phyloP scores from a whole-genome alignment of 345 rosid genomes.

The Psidium guajava region DNA sequence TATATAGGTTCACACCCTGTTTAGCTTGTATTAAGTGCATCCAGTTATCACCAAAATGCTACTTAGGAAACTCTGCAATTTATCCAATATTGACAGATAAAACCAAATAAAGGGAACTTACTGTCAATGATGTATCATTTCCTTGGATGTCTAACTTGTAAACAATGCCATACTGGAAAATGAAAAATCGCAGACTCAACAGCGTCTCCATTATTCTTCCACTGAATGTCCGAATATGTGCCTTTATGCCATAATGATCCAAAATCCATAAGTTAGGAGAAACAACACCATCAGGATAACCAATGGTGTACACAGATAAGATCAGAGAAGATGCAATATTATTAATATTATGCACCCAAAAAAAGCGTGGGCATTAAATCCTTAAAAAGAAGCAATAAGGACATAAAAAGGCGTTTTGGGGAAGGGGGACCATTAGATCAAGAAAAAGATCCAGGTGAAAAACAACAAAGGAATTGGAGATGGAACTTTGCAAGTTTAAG shows the following conservation, averaged over 20 bases:
- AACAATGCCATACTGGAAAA: conserved; percentile 94
- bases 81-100: not conserved
- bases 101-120: conserved; percentile 5
- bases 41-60: not conserved
- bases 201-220: conserved; percentile 91
- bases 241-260: conserved; percentile 29
- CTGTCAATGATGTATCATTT: conserved; percentile 52
- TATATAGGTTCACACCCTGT: not conserved
- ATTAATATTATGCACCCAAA: not conserved
- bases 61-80: not conserved
- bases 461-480: not conserved
- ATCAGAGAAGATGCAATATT: not conserved
- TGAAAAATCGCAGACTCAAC: conserved; percentile 73
- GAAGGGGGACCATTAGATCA: not conserved
- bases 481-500: not conserved
- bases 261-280: not conserved
- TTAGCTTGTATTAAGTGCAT: not conserved
- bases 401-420: not conserved
- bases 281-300: not conserved
- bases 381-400: not conserved
- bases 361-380: not conserved
- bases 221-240: conserved; percentile 68
- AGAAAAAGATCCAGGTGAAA: not conserved
- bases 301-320: not conserved
- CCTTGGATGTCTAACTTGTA: conserved; percentile 69